Evolutionary conservation across 2,329 filamentous ascomycete species (phyloP).

Genomic region (Ploettnerulaceae sp.): DNA sequence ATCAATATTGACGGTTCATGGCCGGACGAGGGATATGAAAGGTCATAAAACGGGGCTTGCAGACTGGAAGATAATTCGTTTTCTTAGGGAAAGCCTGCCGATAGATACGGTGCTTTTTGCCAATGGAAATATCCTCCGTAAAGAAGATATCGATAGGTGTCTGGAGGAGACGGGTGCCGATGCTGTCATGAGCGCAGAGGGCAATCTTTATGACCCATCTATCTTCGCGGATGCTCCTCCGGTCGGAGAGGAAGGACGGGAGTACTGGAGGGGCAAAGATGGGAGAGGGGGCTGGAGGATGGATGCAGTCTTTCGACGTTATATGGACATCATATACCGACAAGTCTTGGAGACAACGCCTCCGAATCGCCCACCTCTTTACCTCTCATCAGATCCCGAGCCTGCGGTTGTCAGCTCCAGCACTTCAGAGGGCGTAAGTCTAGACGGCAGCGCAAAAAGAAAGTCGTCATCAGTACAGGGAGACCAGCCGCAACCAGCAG

Average conservation of each 20-base stretch:
- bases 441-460: slow-evolving; percentile 19
- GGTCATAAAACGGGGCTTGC: slow-evolving; percentile 91
- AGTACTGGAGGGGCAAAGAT: slow-evolving; percentile 80
- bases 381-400: slow-evolving; percentile 50
- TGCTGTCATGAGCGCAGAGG: slow-evolving; percentile 93
- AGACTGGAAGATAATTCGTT: slow-evolving; percentile 83
- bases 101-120: slow-evolving; percentile 90
- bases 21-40: slow-evolving; percentile 84
- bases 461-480: slow-evolving; percentile 5
- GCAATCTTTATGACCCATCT: slow-evolving; percentile 84
- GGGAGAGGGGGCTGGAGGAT: slow-evolving; percentile 82
- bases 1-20: slow-evolving; percentile 90
- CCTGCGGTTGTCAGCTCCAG: slow-evolving; percentile 29
- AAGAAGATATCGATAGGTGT: slow-evolving; percentile 72
- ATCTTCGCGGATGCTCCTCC: slow-evolving; percentile 71
- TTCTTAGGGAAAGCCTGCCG: slow-evolving; percentile 77
- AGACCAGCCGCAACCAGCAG: slow-evolving; percentile 29
- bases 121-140: slow-evolving; percentile 87
- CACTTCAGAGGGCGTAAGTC: not conserved
- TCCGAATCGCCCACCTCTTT: slow-evolving; percentile 67
- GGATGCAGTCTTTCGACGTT: slow-evolving; percentile 81
- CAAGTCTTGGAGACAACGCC: slow-evolving; percentile 64
- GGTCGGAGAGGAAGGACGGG: slow-evolving; percentile 60
- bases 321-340: slow-evolving; percentile 83
- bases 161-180: slow-evolving; percentile 82